Base-by-base conservation (phyloP, 345 rosid genomes). In the Rhizophora apiculata region DNA sequence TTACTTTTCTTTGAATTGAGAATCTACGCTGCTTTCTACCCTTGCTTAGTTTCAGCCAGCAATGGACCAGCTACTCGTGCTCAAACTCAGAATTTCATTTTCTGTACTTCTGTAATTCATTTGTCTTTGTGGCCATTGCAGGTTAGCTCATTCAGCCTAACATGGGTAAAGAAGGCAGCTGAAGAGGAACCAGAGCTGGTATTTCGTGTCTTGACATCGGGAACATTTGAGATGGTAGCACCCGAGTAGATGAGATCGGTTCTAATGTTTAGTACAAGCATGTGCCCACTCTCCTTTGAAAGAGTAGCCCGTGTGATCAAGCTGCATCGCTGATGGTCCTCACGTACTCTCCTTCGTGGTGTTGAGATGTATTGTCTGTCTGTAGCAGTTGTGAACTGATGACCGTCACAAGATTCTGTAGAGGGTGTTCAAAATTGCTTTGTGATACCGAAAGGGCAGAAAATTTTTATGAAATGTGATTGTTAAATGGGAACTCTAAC, bases 231-330 rank as follows among this genome's bases (percentile, higher is more conserved):
- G 75, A 83, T 87, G 76, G 82, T 91, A 3, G 97, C 89, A 2
- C 98, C 95, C 0, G 87, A 89, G 74, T 94, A 96, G 97, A 94
- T 91, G 97, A 84, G 87, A 80, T 89, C 87, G 20, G 86, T 37
- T 68, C 70, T 94, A 32, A 85, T 78, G 77, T 94, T 94, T 79
- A 82, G 90, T 68, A 77, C 78, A 51, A 85, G 79, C 73, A 91
- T 94, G 96, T 87, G 89, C 72, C 95, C 93, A 0, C 62, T 82
- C 69, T 91, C 89, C 85, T 89, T 94, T 13, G 81, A 84, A 69
- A 85, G 93, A 74, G 72, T 94, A 43, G 63, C 88, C 51, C 81
- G 84, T 15, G 81, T 84, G 60, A 83, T 90, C 64, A 85, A 82
- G 65, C 71, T 78, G 67, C 83, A 64, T n/a, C 32, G 48, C 52